Evolutionary conservation across 768 basidiomycete genomes (phyloP), one percentile per base, ranked within the genome.

Genomic region (Favolaschia claudopus): DNA sequence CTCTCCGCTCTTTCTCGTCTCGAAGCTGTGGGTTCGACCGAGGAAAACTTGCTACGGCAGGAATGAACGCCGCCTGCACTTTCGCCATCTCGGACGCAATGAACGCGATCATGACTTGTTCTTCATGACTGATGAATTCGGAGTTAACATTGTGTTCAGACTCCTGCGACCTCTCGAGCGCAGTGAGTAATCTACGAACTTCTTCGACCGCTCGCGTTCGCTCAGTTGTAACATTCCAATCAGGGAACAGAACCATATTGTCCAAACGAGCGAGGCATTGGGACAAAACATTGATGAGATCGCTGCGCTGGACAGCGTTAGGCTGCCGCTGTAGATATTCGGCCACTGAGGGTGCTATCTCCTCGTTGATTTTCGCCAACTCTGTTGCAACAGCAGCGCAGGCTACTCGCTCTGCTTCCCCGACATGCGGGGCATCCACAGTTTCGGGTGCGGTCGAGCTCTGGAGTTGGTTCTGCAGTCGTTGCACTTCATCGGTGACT

Each of bases 31-130:
- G 39, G 28, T 10, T 10, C 9, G 59, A 48, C 43, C 59, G 59
- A 27, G 53, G 59, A 43, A 60, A 60, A 14, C 52, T 60, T 10
- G 42, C 53, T 27, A 60, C 53, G 22, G 59, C 59, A 36, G 59
- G 59, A 9, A 47, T 53, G 12, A 60, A 47, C 2, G 50, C 47
- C 17, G 44, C 44, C 27, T 45, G 47, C 12, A 60, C 42, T 24
- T 55, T 60, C 13, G 36, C 13, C 13, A 39, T n/a, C 37, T 61
- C 60, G n/a, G 43, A 28, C 4, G 42, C 49, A 15, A 61, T 56
- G 29, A 38, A 14, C 4, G 28, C 36, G 29, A 60, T 38, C 28
- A 39, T 33, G 22, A 17, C 52, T 27, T 60, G 59, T 38, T 60
- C 59, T n/a, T 7, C 47, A 33, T 20, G 19, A 19, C 34, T 37